These are phyloP conservation scores for Podaxis pistillaris DNA, from an alignment of 768 basidiomycete species.

Conservation along the genomic window DNA sequence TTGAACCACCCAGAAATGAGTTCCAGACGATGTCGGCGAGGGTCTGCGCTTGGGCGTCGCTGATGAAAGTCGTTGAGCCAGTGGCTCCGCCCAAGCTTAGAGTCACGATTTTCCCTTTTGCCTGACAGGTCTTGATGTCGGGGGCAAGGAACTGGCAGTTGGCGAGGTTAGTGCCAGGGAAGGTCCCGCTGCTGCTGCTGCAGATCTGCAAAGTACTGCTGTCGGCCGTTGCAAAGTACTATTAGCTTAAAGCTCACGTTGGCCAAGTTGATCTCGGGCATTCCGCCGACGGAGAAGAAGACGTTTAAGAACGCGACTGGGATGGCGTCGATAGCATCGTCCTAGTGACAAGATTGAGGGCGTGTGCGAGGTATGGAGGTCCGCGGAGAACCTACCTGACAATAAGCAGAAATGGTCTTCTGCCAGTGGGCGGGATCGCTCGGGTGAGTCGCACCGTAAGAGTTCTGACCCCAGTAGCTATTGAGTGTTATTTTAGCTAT, in stretches of 20 bases:
- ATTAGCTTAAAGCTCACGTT: conserved; percentile 37
- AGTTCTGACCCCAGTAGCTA: conserved; percentile 62
- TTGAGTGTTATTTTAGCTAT: neutral
- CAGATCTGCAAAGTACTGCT: conserved; percentile 40
- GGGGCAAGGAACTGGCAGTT: conserved; percentile 55
- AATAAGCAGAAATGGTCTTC: conserved; percentile 48
- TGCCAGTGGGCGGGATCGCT: conserved; percentile 45
- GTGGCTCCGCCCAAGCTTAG: conserved; percentile 53
- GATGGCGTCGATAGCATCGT: conserved; percentile 54
- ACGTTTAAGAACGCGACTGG: conserved; percentile 62
- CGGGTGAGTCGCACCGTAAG: conserved; percentile 50
- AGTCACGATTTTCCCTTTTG: conserved; percentile 48
- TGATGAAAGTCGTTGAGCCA: conserved; percentile 48
- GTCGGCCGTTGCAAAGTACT: neutral
- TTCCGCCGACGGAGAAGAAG: conserved; percentile 58
- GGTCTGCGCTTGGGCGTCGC: conserved; percentile 44
- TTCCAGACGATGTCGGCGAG: conserved; percentile 67
- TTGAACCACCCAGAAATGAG: conserved; percentile 61
- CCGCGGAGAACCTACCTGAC: conserved; percentile 35
- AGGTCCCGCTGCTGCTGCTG: conserved; percentile 42
- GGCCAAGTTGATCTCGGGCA: conserved; percentile 59
- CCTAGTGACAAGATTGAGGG: conserved; percentile 29
- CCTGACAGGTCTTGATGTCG: conserved; percentile 58
- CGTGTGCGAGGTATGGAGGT: neutral
- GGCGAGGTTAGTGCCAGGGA: conserved; percentile 54